These are phyloP conservation scores for Spatholobus suberectus DNA, from an alignment of 306 rosid genomes.

Conservation along the genomic window DNA sequence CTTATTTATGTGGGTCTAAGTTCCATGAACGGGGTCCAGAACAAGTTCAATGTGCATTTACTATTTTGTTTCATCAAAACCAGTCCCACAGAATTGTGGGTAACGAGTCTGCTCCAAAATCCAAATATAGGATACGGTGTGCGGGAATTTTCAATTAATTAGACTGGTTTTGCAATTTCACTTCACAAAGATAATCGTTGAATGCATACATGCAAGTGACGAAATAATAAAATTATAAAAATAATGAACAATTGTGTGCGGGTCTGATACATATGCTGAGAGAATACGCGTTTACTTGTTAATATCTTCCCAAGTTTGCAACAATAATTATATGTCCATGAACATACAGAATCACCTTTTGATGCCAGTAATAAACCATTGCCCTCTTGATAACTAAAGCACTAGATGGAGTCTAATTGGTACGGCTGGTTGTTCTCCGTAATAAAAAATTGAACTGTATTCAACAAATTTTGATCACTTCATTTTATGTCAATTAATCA, in stretches of 20 bases:
- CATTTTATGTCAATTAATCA: constrained; percentile 45
- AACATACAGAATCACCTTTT: constrained; percentile 1
- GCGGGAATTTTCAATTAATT: neutral
- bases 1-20: no score
- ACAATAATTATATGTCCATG: neutral
- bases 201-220: constrained; percentile 13
- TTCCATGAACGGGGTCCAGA: no score
- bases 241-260: neutral
- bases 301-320: neutral
- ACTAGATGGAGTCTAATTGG: constrained; percentile 1
- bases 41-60: neutral
- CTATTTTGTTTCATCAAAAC: neutral
- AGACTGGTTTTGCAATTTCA: neutral
- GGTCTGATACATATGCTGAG: constrained; percentile 16
- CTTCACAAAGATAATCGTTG: neutral
- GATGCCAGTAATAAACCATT: constrained; percentile 10
- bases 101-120: neutral
- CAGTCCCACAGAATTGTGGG: constrained; percentile 10
- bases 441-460: constrained; percentile 12
- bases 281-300: constrained; percentile 20
- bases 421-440: constrained; percentile 16
- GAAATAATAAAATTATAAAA: neutral
- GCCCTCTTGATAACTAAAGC: constrained; percentile 18
- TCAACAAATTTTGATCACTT: constrained; percentile 22
- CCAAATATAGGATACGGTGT: neutral